A percentile compares a stretch with the other conserved stretches of the same genome.
phyloP scores from a whole-genome alignment of 768 basidiomycete genomes.

The Boletus eberwhitei region DNA sequence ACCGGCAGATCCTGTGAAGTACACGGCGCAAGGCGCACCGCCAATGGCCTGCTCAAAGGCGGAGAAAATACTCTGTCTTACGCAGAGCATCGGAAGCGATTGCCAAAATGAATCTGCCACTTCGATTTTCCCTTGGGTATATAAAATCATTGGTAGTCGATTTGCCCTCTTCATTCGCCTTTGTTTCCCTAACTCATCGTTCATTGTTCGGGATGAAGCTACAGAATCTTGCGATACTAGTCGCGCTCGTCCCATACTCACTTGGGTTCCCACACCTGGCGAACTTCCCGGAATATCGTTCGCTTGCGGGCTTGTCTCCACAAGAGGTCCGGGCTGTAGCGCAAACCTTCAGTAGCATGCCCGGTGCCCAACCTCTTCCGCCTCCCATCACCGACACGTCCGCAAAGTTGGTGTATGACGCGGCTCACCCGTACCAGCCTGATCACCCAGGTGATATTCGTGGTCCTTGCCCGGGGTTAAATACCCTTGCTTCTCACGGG shows the following conservation, averaged over 20 bases:
- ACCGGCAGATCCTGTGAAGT: neutral
- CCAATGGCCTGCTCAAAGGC: neutral
- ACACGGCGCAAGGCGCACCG: neutral
- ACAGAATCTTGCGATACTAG: constrained; percentile 1
- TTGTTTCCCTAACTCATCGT: neutral
- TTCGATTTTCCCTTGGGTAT: neutral
- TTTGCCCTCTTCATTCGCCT: neutral
- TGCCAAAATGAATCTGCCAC: neutral
- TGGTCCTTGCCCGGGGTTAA: constrained; percentile 24
- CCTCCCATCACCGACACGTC: constrained; percentile 24
- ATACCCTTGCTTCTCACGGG: constrained; percentile 25
- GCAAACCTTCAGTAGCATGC: constrained; percentile 10
- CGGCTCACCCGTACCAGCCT: constrained; percentile 12
- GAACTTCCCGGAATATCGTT: constrained; percentile 19
- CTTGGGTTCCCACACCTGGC: constrained; percentile 14
- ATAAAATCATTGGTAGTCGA: neutral
- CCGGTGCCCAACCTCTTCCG: constrained; percentile 24
- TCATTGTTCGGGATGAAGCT: constrained; percentile 1
- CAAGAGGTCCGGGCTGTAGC: constrained; percentile 12
- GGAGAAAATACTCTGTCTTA: neutral
- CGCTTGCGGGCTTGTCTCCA: constrained; percentile 16
- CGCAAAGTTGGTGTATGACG: constrained; percentile 20
- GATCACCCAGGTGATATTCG: constrained; percentile 22
- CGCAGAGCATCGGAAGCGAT: no score
- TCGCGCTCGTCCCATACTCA: constrained; percentile 4